These are phyloP conservation scores for Neurospora cerealis DNA, from an alignment of 495 filamentous ascomycete genomes.

Conservation along the genomic window DNA sequence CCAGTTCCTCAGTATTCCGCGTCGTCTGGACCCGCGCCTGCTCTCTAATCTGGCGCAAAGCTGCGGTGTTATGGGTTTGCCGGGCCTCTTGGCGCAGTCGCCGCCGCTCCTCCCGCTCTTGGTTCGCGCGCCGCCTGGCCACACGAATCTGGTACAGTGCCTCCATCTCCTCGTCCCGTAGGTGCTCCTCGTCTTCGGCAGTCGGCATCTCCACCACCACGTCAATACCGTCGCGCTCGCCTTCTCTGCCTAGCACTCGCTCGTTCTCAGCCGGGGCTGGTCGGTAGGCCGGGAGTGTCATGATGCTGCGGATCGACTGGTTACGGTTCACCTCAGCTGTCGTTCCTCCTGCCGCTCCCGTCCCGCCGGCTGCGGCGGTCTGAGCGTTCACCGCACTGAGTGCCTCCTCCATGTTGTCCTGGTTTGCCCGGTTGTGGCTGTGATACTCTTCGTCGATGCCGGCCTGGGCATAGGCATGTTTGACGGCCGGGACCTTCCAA, in stretches of 20 bases:
- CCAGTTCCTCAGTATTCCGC: conserved; percentile 26
- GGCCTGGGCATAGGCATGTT: conserved; percentile 14
- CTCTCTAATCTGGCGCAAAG: conserved; percentile 49
- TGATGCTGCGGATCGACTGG: conserved; percentile 79
- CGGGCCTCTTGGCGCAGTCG: conserved; percentile 58
- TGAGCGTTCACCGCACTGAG: conserved; percentile 1
- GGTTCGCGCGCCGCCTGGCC: conserved; percentile 62
- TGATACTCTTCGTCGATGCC: conserved; percentile 14
- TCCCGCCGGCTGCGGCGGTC: conserved; percentile 1
- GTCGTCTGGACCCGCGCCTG: conserved; percentile 27
- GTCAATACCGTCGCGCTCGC: conserved; percentile 87
- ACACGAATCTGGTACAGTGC: conserved; percentile 81
- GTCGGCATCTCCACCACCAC: conserved; percentile 66
- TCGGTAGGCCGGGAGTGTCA: conserved; percentile 78
- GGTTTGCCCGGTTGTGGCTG: conserved; percentile 15
- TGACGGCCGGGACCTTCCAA: conserved; percentile 36
- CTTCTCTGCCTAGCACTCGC: conserved; percentile 80
- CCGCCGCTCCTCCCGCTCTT: conserved; percentile 66
- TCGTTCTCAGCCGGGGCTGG: conserved; percentile 60
- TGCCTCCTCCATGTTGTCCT: conserved; percentile 11
- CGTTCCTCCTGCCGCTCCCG: conserved; percentile 6
- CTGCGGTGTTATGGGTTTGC: conserved; percentile 52
- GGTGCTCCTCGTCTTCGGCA: conserved; percentile 54
- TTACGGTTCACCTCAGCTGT: conserved; percentile 60
- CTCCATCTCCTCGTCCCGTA: conserved; percentile 91